phyloP scores from a whole-genome alignment of 352 stramenopile genomes.

The Phytopythium aichiense region DNA sequence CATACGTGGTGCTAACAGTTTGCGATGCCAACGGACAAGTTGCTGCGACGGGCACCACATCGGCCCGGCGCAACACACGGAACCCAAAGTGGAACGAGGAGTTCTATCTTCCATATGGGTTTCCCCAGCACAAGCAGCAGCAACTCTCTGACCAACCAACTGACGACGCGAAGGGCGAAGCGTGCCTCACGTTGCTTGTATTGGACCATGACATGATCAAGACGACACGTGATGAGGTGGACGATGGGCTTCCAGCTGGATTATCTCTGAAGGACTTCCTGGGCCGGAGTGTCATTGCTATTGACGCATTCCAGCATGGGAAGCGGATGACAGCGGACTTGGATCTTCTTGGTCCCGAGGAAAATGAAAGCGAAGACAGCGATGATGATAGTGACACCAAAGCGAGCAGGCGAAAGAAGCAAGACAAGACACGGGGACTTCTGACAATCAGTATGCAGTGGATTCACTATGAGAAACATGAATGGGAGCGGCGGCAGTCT shows the following conservation, averaged over 20 bases:
- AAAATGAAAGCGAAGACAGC: constrained; percentile 17
- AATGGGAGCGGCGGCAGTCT: background rate
- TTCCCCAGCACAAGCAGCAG: constrained; percentile 17
- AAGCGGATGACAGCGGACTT: constrained; percentile 39
- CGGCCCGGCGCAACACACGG: constrained; percentile 41
- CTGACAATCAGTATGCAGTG: constrained; percentile 58
- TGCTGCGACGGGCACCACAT: constrained; percentile 40
- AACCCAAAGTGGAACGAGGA: constrained; percentile 75
- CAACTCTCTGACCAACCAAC: constrained; percentile 1
- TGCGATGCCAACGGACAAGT: constrained; percentile 16
- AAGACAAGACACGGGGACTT: constrained; percentile 17
- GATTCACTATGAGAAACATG: constrained; percentile 25
- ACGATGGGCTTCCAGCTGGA: constrained; percentile 2
- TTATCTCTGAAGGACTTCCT: constrained; percentile 32
- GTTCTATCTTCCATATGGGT: constrained; percentile 56
- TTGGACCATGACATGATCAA: constrained; percentile 5
- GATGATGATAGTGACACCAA: constrained; percentile 25
- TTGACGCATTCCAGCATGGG: constrained; percentile 43
- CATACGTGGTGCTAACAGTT: constrained; percentile 48
- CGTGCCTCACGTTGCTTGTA: background rate
- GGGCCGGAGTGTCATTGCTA: constrained; percentile 29
- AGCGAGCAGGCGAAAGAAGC: background rate
- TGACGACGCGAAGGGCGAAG: background rate
- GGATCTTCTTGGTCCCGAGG: constrained; percentile 20
- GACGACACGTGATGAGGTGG: background rate